Base-by-base conservation (phyloP, 768 basidiomycete genomes). In the Austroboletus festivus region DNA sequence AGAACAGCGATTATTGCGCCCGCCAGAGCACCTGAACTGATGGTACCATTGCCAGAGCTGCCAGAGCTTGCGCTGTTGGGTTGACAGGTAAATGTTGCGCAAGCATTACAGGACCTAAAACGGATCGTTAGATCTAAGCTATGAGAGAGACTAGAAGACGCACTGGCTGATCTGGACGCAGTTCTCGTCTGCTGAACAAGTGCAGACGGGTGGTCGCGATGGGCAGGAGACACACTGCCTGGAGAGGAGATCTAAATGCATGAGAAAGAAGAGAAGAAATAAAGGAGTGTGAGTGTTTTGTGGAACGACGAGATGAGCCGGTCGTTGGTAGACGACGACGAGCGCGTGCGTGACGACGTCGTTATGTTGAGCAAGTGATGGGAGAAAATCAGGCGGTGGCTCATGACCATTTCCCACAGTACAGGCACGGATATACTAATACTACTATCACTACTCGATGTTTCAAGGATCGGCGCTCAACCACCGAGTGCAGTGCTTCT, bases 21-120 rank as follows among this genome's bases (percentile, higher is more conserved):
- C 18, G 85, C 88, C 18, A 89, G 74, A 3, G 83, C 86, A 38
- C 86, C 87, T 45, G 79, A 75, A 61, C 83, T 83, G 43, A 81
- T 68, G 10, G 80, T 79, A 4, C 66, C 62, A 22, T 13, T 67
- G 7, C 78, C 75, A 19, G 44, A 30, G 38, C 30, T 34, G 15
- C 34, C 12, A 4, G 59, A 52, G 20, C 44, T 48, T 22, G 49
- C 52, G 18, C 56, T 22, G 18, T 44, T 70, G 24, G 71, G 46
- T 22, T 80, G 73, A 56, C 87, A 90, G 51, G 65, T 63, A 56
- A 77, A 79, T 37, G 67, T 66, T 12, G 73, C 63, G 57, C 88
- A 90, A 1, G 68, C 67, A 35, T 62, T 57, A 58, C 88, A 90
- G 44, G 73, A 73, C 71, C 87, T 90, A 19, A 28, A 38, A 38